These are phyloP conservation scores for Trypanosoma mega DNA, from an alignment of 208 protist species.

Conservation along the genomic window DNA sequence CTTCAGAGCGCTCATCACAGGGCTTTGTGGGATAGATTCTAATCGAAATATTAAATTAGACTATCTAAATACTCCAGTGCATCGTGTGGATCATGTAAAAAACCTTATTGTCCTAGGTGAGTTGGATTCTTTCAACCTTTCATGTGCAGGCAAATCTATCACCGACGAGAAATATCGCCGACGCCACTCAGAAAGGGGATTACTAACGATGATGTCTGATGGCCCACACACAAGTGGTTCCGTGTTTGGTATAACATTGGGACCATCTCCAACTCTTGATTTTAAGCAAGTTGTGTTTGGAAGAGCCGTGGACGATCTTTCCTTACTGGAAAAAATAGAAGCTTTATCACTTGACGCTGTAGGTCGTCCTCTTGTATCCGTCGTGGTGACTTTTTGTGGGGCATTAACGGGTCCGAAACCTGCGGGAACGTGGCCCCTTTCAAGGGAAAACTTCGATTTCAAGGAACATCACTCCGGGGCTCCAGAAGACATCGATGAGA, in stretches of 20 bases:
- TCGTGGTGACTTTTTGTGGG: conserved; percentile 73
- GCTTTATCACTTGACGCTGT: conserved; percentile 57
- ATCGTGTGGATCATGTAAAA: conserved; percentile 53
- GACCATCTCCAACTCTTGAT: conserved; percentile 67
- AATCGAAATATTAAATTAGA: conserved; percentile 60
- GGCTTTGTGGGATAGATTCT: conserved; percentile 55
- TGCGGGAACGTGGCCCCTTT: conserved; percentile 25
- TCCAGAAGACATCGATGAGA: too few relatives aligned
- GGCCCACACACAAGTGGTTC: conserved; percentile 72
- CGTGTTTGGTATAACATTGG: conserved; percentile 76
- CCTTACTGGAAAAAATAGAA: conserved; percentile 73
- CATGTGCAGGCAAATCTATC: conserved; percentile 28
- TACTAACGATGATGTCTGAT: conserved; percentile 88
- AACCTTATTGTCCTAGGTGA: conserved; percentile 58
- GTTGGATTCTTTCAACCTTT: conserved; percentile 32
- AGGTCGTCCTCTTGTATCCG: conserved; percentile 47
- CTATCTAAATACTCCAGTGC: conserved; percentile 67
- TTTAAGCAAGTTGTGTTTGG: conserved; percentile 97
- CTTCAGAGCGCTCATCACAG: conserved; percentile 87
- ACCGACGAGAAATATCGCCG: conserved; percentile 90
- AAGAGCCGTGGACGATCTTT: conserved; percentile 77
- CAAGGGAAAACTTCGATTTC: neutral
- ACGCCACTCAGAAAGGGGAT: conserved; percentile 75
- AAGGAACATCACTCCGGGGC: too few relatives aligned
- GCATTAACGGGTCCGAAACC: conserved; percentile 66